phyloP scores from a whole-genome alignment of 768 basidiomycete species.

The Kondoa subrosea region DNA sequence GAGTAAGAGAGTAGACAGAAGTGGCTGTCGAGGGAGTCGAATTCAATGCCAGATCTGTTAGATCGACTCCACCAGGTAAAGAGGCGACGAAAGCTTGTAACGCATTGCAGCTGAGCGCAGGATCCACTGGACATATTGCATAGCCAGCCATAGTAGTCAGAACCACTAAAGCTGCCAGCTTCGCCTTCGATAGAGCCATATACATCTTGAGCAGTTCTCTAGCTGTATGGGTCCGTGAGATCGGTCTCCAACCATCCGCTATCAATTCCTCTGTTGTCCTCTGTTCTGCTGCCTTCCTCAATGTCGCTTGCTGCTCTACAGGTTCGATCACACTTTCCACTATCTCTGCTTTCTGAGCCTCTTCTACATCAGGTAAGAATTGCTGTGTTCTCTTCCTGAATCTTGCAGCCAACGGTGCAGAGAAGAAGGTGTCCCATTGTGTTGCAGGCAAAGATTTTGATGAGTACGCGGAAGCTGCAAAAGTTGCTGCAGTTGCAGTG shows the following conservation, averaged over 20 bases:
- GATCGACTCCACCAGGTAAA: slow-evolving; percentile 4
- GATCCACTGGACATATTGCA: slow-evolving; percentile 74
- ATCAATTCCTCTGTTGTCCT: not conserved
- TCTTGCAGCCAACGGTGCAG: not conserved
- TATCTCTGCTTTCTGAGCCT: too few relatives aligned
- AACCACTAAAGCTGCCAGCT: slow-evolving; percentile 65
- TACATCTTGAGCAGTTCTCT: slow-evolving; percentile 50
- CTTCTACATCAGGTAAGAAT: not conserved
- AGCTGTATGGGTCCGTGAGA: slow-evolving; percentile 29
- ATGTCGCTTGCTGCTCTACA: not conserved
- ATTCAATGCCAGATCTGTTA: slow-evolving; percentile 6
- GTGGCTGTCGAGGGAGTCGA: not conserved
- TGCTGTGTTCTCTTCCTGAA: not conserved
- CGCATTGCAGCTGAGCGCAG: slow-evolving; percentile 35
- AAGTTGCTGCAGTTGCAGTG: not conserved
- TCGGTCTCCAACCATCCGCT: not conserved
- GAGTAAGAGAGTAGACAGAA: slow-evolving; percentile 9
- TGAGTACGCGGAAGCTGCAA: not conserved
- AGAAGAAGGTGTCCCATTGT: not conserved
- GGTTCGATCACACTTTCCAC: not conserved
- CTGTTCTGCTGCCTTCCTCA: too few relatives aligned
- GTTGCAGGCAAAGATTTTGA: not conserved
- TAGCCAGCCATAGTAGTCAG: slow-evolving; percentile 83
- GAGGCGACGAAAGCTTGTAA: slow-evolving; percentile 24
- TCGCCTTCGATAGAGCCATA: slow-evolving; percentile 63